These are phyloP conservation scores for Lotmaria passim DNA, from an alignment of 208 protist species.

Conservation along the genomic window DNA sequence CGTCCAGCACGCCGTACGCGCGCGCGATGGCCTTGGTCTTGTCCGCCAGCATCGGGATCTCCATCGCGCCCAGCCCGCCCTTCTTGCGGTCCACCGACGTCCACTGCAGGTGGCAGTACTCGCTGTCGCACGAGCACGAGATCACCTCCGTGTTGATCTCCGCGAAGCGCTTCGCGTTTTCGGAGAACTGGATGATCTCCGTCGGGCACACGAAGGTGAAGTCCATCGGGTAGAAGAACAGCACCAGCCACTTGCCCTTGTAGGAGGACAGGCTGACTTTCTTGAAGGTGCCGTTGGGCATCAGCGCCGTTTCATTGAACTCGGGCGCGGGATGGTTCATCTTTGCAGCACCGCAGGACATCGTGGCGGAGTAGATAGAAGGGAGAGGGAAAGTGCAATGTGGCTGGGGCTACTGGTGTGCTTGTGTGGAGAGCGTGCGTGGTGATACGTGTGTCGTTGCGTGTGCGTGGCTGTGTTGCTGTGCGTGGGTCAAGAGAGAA, in stretches of 20 bases:
- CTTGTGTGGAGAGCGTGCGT: too few species aligned
- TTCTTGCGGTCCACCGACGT: constrained; percentile 94
- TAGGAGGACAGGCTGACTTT: constrained; percentile 88
- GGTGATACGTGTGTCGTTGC: too few species aligned
- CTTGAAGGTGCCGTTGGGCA: constrained; percentile 95
- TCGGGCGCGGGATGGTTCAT: constrained; percentile 84
- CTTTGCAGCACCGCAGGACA: constrained; percentile 21
- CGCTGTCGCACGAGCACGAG: constrained; percentile 93
- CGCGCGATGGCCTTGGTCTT: constrained; percentile 91
- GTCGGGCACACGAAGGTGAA: constrained; percentile 98
- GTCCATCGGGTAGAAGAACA: constrained; percentile 98
- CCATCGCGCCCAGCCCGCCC: constrained; percentile 96
- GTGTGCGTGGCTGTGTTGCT: too few species aligned
- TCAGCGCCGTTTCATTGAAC: constrained; percentile 92
- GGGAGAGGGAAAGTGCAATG: too few species aligned
- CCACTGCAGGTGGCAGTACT: constrained; percentile 97
- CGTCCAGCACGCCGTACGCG: constrained; percentile 94
- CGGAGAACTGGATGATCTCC: constrained; percentile 96
- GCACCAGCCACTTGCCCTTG: constrained; percentile 95
- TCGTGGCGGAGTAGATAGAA: background rate
- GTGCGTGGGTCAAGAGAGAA: too few species aligned
- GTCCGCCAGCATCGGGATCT: constrained; percentile 96
- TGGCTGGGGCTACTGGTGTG: too few species aligned
- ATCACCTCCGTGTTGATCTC: constrained; percentile 91
- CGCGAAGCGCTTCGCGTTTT: constrained; percentile 91